Base-by-base conservation (phyloP, 768 basidiomycete species). In the Phanerochaete carnosa region DNA sequence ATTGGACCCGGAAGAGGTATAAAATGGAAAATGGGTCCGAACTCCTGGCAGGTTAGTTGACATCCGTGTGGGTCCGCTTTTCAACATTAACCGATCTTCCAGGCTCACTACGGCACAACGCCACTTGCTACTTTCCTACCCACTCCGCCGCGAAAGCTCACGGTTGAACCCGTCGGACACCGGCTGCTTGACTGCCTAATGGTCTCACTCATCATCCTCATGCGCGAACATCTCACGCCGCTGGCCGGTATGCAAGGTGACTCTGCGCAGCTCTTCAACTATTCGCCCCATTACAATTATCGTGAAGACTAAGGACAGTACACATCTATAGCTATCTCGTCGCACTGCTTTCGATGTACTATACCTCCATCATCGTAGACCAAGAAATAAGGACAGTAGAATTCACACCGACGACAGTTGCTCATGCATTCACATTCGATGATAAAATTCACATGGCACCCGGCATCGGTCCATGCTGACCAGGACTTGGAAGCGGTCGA, bases 101-200 rank as follows among this genome's bases (percentile, higher is more conserved):
- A 67, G 66, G 68, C 62, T 28, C 60, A 58, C 45, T 39, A 58
- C 30, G 62, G 64, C 6, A 45, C 62, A 2, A 59, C 58, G 51
- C 59, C 45, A 1, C 62, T 69, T 2, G 68, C 65, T 11, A 64
- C 61, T 15, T 68, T 69, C 56, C 19, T 46, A 9, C 64, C 64
- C n/a, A 51, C 50, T 1, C 30, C 62, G 26, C 57, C 68, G 6
- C 65, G 65, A 4, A 64, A 58, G 30, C 49, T 69, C 19, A 58
- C 63, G n/a, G 35, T 69, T 19, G 61, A 66, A 58, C 68, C 68
- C 13, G 37, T 59, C 30, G 68, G 51, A 6, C 65, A 68, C 39
- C 55, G 52, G 26, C 59, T 62, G 9, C 62, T 66, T 33, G 68
- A 69, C 61, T 65, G 68, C 51, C 26, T 69, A 23, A 59, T 69